A percentile compares a stretch with the other conserved stretches of the same genome.
Conservation (phyloP, 2,329 filamentous ascomycete genomes). For the Fusarium nurragi region DNA sequence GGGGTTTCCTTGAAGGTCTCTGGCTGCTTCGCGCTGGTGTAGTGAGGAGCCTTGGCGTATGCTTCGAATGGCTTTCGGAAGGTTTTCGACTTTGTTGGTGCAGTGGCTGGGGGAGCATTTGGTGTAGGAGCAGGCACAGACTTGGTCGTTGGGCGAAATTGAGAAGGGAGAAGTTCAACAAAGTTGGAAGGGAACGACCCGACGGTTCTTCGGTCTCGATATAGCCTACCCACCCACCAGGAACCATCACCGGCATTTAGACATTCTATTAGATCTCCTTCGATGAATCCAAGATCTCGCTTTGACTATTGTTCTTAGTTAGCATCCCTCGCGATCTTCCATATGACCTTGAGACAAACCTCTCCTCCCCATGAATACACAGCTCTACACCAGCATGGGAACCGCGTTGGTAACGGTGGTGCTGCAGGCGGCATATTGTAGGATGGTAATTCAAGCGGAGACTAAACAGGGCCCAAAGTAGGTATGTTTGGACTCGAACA, state of each 20-base stretch:
- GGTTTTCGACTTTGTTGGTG: conserved; percentile 68
- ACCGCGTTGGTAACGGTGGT: conserved; percentile 74
- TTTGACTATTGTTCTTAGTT: conserved; percentile 69
- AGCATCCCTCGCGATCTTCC: conserved; percentile 24
- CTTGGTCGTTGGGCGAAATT: conserved; percentile 79
- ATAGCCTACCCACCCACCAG: conserved; percentile 97
- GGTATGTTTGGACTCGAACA: conserved; percentile 19
- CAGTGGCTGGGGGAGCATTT: conserved; percentile 63
- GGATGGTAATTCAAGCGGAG: conserved; percentile 12
- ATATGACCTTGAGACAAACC: conserved; percentile 51
- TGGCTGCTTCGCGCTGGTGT: conserved; percentile 70
- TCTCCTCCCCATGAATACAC: conserved; percentile 96
- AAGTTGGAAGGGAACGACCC: conserved; percentile 98
- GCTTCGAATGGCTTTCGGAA: conserved; percentile 75
- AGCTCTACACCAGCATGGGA: conserved; percentile 91
- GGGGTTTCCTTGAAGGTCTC: conserved; percentile 62
- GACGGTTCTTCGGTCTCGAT: conserved; percentile 87
- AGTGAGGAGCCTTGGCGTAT: conserved; percentile 72
- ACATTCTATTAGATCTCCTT: conserved; percentile 97
- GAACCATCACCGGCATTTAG: conserved; percentile 96
- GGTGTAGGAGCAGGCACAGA: conserved; percentile 67
- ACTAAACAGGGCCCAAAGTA: conserved; percentile 12
- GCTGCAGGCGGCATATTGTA: conserved; percentile 63
- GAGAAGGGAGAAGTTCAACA: conserved; percentile 85
- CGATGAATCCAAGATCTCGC: conserved; percentile 94